Base-by-base conservation (phyloP, 345 rosid genomes). In the Carallia pectinifolia region DNA sequence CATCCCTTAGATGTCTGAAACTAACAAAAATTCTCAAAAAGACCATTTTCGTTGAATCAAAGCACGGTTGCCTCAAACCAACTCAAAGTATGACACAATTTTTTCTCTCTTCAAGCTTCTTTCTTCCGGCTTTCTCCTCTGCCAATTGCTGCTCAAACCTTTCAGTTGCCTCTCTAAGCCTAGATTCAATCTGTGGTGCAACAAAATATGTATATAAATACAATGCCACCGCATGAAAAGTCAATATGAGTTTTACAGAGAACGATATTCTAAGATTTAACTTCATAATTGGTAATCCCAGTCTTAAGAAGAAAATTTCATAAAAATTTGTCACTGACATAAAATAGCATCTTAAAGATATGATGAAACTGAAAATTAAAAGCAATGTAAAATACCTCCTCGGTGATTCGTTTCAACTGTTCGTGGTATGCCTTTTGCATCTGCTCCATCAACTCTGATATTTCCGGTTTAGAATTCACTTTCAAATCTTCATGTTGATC, bases 321-420 rank as follows among this genome's bases (percentile, higher is more conserved):
- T 33, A 52, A 52, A 15, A 23, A 23, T 23, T n/a, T 52, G 6
- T 12, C 1, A 52, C 4, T 1, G 6, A 52, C 19, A n/a, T n/a
- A 52, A 52, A 52, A 52, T 52, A 15, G 18, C 4, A 1, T 16
- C 38, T 54, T 27, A 61, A 7, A 3, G 34, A 40, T 23, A 64
- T 13, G 58, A 9, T 15, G 63, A 39, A 18, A 37, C 56, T 17
- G 15, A 71, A 56, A 34, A 64, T 37, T 50, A 18, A 2, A 23
- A 6, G 27, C 33, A 48, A 40, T 2, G 12, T 64, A 18, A 4
- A 50, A 50, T 86, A 89, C 93, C 88, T 83, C 83, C 64, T 87
- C 92, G 6, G 89, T 87, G 68, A 87, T 87, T 61, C 88, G 88
- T 76, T 68, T 71, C 76, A 91, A 83, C 74, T 89, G 92, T 39